A percentile compares a stretch with the other conserved stretches of the same genome.
Evolutionary conservation across 495 filamentous ascomycete species (phyloP).

Genomic region (Sabuloglossum arenarium): DNA sequence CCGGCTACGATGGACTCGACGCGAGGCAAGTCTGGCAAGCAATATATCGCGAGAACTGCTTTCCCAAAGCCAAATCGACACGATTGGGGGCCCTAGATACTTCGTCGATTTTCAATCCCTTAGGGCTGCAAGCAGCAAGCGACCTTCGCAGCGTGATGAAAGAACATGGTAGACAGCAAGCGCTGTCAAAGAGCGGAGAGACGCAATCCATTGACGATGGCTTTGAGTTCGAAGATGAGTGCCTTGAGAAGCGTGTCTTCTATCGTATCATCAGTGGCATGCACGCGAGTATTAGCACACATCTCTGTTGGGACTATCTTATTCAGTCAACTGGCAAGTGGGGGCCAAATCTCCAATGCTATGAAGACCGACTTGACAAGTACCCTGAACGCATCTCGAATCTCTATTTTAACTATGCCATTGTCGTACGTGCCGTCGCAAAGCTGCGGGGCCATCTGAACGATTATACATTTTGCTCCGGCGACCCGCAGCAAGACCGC

Average conservation of each 20-base stretch:
- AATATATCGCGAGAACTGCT: conserved; percentile 95
- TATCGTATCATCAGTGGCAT: conserved; percentile 88
- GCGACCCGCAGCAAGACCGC: conserved; percentile 57
- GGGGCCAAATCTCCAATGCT: conserved; percentile 83
- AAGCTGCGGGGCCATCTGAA: conserved; percentile 77
- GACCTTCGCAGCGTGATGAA: conserved; percentile 18
- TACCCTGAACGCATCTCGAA: conserved; percentile 88
- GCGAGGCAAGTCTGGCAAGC: conserved; percentile 85
- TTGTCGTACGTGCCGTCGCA: conserved; percentile 70
- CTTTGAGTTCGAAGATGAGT: conserved; percentile 67
- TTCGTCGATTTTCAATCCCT: neutral
- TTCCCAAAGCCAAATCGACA: conserved; percentile 36
- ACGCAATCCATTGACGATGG: conserved; percentile 10
- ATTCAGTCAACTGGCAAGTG: conserved; percentile 90
- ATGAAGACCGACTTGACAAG: conserved; percentile 58
- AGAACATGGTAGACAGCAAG: conserved; percentile 43
- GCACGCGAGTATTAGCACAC: conserved; percentile 91
- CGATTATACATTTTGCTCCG: conserved; percentile 78
- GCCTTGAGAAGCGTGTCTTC: conserved; percentile 93
- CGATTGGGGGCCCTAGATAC: neutral
- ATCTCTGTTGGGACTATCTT: conserved; percentile 89
- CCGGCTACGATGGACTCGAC: conserved; percentile 69
- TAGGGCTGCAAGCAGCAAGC: conserved; percentile 1
- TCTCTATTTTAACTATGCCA: conserved; percentile 95
- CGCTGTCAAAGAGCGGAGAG: conserved; percentile 16